These are phyloP conservation scores for Annulohypoxylon truncatum DNA, from an alignment of 2,329 filamentous ascomycete species.

Conservation along the genomic window DNA sequence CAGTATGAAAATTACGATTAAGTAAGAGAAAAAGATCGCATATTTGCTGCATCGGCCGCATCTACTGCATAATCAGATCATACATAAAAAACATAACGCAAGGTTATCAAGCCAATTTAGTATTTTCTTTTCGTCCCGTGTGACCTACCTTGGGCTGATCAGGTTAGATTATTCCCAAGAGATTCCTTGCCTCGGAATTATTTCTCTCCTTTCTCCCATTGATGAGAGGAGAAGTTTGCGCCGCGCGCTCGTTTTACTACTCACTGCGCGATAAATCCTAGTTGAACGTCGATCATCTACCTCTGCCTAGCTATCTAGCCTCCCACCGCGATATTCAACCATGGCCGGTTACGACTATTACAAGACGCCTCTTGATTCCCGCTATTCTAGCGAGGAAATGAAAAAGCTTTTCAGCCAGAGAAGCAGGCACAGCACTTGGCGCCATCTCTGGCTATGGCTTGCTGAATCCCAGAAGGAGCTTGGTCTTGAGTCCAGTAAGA, in stretches of 20 bases:
- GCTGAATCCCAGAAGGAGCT: conserved; percentile 86
- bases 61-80: not conserved
- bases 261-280: conserved; percentile 26
- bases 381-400: conserved; percentile 83
- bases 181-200: conserved; percentile 15
- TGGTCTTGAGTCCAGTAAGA: conserved; percentile 71
- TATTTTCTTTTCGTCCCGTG: conserved; percentile 28
- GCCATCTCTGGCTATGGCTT: conserved; percentile 85
- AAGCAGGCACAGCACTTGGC: conserved; percentile 65
- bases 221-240: conserved; percentile 19
- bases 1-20: conserved; percentile 30
- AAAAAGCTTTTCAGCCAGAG: conserved; percentile 82
- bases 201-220: conserved; percentile 13
- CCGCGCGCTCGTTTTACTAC: conserved; percentile 4
- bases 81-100: conserved; percentile 12
- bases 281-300: not conserved
- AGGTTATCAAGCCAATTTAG: conserved; percentile 19
- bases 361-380: conserved; percentile 75
- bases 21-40: conserved; percentile 13
- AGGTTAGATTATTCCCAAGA: conserved; percentile 12
- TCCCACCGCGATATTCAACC: not conserved
- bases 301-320: conserved; percentile 1
- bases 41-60: not conserved
- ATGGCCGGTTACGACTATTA: conserved; percentile 62
- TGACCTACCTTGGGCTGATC: conserved; percentile 19